Percentiles rank a stretch among this genome's conserved stretches.
These are phyloP conservation scores for Cladosporium sphaerospermum DNA, from an alignment of 2,329 filamentous ascomycete genomes.

Conservation along the genomic window DNA sequence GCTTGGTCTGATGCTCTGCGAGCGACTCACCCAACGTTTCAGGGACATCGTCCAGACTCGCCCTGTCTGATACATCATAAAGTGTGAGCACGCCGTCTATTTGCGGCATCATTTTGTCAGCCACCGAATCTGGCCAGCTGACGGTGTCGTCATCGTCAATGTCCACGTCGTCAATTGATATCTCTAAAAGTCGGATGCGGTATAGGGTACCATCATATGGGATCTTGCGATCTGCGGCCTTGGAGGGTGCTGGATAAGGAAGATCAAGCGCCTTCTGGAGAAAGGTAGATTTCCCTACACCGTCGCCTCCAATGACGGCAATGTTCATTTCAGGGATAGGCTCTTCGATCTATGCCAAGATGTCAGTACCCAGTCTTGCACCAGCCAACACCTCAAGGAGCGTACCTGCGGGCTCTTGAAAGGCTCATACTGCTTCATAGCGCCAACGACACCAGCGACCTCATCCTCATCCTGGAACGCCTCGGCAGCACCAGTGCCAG, in stretches of 20 bases:
- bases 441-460: slow-evolving; percentile 25
- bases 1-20: not conserved
- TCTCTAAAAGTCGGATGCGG: slow-evolving; percentile 52
- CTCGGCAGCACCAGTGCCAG: slow-evolving; percentile 7
- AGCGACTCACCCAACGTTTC: slow-evolving; percentile 67
- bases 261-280: slow-evolving; percentile 52
- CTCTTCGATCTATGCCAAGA: slow-evolving; percentile 14
- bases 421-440: slow-evolving; percentile 22
- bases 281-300: slow-evolving; percentile 55
- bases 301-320: slow-evolving; percentile 49
- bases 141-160: slow-evolving; percentile 45
- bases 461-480: slow-evolving; percentile 27
- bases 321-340: slow-evolving; percentile 51
- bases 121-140: slow-evolving; percentile 51
- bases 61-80: slow-evolving; percentile 77
- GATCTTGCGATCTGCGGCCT: slow-evolving; percentile 47
- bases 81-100: slow-evolving; percentile 80
- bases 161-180: slow-evolving; percentile 47
- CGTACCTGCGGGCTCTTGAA: slow-evolving; percentile 27
- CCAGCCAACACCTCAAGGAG: not conserved
- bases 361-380: not conserved
- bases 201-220: slow-evolving; percentile 51
- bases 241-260: slow-evolving; percentile 36
- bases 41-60: slow-evolving; percentile 67
- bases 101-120: slow-evolving; percentile 64